Conservation (phyloP, 129 eudicot genomes). For the Tagetes erecta region DNA sequence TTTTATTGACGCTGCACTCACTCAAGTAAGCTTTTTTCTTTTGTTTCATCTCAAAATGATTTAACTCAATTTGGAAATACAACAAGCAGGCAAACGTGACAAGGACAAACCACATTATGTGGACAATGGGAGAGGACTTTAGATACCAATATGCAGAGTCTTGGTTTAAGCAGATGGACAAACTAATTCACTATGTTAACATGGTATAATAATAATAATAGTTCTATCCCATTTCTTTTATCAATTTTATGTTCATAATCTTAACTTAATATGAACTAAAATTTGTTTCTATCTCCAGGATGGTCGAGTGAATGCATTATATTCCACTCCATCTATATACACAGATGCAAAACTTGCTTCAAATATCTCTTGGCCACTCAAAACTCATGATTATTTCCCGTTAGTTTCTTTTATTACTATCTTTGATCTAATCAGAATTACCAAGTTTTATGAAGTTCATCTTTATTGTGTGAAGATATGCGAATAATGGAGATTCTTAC, state of each 20-base stretch:
- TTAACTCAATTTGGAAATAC: neutral
- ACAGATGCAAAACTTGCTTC: slow-evolving; percentile 78
- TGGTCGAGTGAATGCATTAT: slow-evolving; percentile 83
- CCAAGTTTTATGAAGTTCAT: neutral
- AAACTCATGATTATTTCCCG: slow-evolving; percentile 87
- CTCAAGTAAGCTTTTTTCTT: slow-evolving; percentile 49
- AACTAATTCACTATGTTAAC: slow-evolving; percentile 85
- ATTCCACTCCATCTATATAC: slow-evolving; percentile 87
- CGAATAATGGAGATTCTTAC: slow-evolving; percentile 63
- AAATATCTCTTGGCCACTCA: slow-evolving; percentile 78
- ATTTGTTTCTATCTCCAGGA: slow-evolving; percentile 51
- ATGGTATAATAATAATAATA: slow-evolving; percentile 38
- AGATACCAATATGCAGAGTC: slow-evolving; percentile 89
- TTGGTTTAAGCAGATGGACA: slow-evolving; percentile 98
- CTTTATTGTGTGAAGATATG: slow-evolving; percentile 56
- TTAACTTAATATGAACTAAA: slow-evolving; percentile 6
- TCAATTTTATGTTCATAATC: neutral
- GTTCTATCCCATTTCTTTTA: neutral
- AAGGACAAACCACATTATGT: slow-evolving; percentile 84
- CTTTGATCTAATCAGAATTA: neutral
- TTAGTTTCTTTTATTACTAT: slow-evolving; percentile 30
- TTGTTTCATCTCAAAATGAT: neutral
- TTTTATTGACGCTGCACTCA: slow-evolving; percentile 70
- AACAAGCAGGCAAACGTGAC: slow-evolving; percentile 74
- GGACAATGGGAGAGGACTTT: slow-evolving; percentile 99